These are phyloP conservation scores for Eustoma russellianum DNA, from an alignment of 257 asterid genomes.

Conservation along the genomic window DNA sequence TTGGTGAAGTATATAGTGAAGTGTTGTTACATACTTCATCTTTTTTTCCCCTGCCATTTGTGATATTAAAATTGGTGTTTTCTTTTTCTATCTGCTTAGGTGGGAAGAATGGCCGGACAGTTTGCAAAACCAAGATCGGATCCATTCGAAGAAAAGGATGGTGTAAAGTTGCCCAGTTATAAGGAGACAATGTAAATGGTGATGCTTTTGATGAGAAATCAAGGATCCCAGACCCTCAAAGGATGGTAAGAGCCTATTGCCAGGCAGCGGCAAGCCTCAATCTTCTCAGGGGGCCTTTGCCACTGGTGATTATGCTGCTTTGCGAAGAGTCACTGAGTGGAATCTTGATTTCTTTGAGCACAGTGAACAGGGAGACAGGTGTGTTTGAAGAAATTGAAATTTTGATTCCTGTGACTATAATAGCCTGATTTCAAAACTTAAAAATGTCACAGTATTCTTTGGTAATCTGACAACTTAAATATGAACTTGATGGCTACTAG, in stretches of 20 bases:
- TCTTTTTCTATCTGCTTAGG: slow-evolving; percentile 20
- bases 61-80: not conserved
- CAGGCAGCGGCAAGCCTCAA: slow-evolving; percentile 84
- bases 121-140: slow-evolving; percentile 78
- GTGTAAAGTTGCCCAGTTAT: slow-evolving; percentile 74
- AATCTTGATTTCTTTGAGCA: slow-evolving; percentile 76
- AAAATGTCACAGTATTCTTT: too few species aligned
- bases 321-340: slow-evolving; percentile 86
- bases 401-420: too few species aligned
- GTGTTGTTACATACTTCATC: too few species aligned
- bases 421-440: too few species aligned
- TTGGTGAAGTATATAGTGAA: too few species aligned
- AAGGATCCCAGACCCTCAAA: slow-evolving; percentile 69
- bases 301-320: slow-evolving; percentile 83
- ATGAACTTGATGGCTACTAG: too few species aligned
- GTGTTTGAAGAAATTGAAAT: slow-evolving; percentile 2
- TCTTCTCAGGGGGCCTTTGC: slow-evolving; percentile 76
- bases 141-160: slow-evolving; percentile 45
- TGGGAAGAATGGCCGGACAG: slow-evolving; percentile 87
- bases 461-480: too few species aligned
- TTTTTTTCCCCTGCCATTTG: too few species aligned
- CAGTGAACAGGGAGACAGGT: slow-evolving; percentile 88
- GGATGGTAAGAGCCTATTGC: slow-evolving; percentile 74
- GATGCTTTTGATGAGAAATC: slow-evolving; percentile 58
- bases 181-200: slow-evolving; percentile 77